Percentiles rank a stretch among this genome's conserved stretches.
These are phyloP conservation scores for Brassica balearica DNA, from an alignment of 441 rosid genomes.

Conservation along the genomic window DNA sequence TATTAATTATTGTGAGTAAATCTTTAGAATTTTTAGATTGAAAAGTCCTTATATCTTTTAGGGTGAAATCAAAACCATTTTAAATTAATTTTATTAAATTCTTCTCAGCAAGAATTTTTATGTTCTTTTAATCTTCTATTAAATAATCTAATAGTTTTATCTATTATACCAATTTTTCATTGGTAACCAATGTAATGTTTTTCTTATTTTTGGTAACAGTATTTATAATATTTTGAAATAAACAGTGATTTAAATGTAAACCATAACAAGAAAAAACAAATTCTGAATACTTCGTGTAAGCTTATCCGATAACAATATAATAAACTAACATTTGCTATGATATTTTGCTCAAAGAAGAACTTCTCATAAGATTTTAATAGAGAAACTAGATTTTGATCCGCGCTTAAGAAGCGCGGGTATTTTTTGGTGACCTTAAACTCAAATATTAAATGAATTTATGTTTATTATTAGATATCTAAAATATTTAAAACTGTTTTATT, in stretches of 20 bases:
- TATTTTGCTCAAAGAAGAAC: neutral
- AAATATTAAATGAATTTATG: no score
- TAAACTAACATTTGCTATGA: neutral
- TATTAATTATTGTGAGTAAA: neutral
- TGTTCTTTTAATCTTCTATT: neutral
- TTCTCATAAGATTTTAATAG: neutral
- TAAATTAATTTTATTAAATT: no score
- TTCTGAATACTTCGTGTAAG: neutral
- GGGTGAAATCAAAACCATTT: neutral
- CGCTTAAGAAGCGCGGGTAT: no score
- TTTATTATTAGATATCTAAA: no score
- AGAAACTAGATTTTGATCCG: no score
- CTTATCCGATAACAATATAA: neutral
- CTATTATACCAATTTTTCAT: neutral
- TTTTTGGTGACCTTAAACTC: no score
- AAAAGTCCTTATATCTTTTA: neutral
- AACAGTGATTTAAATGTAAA: neutral
- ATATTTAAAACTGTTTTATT: no score
- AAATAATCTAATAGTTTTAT: neutral
- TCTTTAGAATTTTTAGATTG: no score
- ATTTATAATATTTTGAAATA: neutral
- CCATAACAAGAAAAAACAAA: neutral
- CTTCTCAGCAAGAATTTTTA: neutral
- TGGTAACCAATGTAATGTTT: neutral
- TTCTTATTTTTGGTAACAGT: neutral